Base-by-base conservation (phyloP, 2,329 filamentous ascomycete genomes). In the Onygena corvina region DNA sequence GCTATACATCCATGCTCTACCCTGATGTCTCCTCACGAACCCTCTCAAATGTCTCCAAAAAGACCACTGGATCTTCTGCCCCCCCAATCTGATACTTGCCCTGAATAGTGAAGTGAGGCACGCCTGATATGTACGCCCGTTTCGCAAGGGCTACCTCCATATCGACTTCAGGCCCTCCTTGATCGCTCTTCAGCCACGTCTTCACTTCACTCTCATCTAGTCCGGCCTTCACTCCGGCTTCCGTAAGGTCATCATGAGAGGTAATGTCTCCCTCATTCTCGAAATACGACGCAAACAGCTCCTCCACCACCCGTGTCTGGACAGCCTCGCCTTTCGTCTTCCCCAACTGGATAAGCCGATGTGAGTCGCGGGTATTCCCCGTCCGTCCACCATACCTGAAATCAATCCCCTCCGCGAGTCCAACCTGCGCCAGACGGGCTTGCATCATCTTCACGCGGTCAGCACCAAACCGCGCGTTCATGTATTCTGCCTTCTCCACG, bases 291-390 rank as follows among this genome's bases (percentile, higher is more conserved):
- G 68, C 69, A 71, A 86, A 86, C 30, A 86, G 63, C 56, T 77
- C 73, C 56, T 77, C 69, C 20, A 83, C 73, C 9, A 86, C 73
- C 45, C 68, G 67, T 30, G 75, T 80, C 68, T 86, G 77, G 46
- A 74, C 23, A 6, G 47, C 57, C 38, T 75, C 67, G 55, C 69
- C 66, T 56, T 76, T 80, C 60, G 61, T 69, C 60, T 72, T 79
- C 66, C 65, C 86, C 49, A 88, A 73, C 67, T 88, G 79, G 38
- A 89, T 75, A 52, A 90, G 61, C 2, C 87, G 77, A 65, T 94
- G 87, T 50, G 83, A 84, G 58, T 93, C 84, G 16, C 86, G 73
- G 14, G 86, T 90, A 59, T 81, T 84, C 44, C 88, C 88, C 4
- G 80, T 80, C 55, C 74, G 77, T 49, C 86, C 84, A 9, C 76